These are phyloP conservation scores for Lentinula raphanica DNA, from an alignment of 768 basidiomycete species.

Conservation along the genomic window DNA sequence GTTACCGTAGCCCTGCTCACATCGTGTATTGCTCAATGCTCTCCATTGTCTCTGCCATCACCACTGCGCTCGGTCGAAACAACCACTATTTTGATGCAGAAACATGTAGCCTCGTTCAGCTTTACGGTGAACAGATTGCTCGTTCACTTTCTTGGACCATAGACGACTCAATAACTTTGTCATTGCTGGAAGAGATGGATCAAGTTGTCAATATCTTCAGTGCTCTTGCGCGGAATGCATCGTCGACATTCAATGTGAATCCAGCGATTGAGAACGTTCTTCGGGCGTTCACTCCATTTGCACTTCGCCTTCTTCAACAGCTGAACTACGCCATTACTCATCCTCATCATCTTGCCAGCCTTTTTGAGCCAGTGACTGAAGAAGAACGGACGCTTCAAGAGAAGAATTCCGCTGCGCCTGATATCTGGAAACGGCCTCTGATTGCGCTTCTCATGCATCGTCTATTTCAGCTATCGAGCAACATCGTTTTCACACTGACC, in stretches of 20 bases:
- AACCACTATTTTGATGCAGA: conserved; percentile 82
- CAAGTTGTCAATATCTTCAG: conserved; percentile 75
- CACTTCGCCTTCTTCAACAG: conserved; percentile 75
- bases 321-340: conserved; percentile 88
- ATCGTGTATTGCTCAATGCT: conserved; percentile 81
- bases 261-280: conserved; percentile 59
- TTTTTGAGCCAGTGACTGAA: conserved; percentile 72
- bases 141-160: conserved; percentile 79
- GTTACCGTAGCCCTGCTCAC: conserved; percentile 76
- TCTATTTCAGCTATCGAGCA: conserved; percentile 65
- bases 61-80: conserved; percentile 55
- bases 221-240: conserved; percentile 58
- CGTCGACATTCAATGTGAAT: conserved; percentile 39
- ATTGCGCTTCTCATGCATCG: conserved; percentile 67
- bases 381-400: conserved; percentile 72
- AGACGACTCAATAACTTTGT: conserved; percentile 68
- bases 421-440: conserved; percentile 67
- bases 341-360: conserved; percentile 79
- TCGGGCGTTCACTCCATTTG: conserved; percentile 60
- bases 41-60: conserved; percentile 68
- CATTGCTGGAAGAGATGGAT: conserved; percentile 79
- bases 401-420: conserved; percentile 55
- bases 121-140: conserved; percentile 77
- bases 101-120: conserved; percentile 78
- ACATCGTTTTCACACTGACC: conserved; percentile 64